Conservation (phyloP, 2,329 filamentous ascomycete genomes). For the Penicillium sumatraense region DNA sequence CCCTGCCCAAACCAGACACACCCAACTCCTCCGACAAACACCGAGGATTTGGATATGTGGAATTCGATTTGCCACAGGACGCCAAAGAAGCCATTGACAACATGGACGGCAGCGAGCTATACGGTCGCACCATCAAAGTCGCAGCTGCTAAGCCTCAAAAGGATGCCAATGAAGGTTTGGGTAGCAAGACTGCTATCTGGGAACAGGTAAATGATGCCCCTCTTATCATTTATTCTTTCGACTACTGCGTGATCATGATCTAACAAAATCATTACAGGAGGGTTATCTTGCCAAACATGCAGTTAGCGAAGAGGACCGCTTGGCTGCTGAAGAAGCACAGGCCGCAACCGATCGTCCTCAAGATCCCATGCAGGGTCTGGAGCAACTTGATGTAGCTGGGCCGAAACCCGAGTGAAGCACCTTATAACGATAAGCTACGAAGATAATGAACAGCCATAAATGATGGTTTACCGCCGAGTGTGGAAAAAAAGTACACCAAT, state of each 20-base stretch:
- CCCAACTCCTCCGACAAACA: conserved; percentile 79
- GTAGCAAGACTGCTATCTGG: conserved; percentile 94
- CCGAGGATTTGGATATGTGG: conserved; percentile 93
- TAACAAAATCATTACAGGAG: conserved; percentile 67
- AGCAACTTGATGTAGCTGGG: conserved; percentile 91
- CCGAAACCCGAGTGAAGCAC: conserved; percentile 72
- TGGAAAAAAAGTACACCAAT: conserved; percentile 27
- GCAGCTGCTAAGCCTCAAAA: conserved; percentile 91
- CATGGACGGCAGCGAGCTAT: conserved; percentile 97
- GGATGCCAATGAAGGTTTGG: conserved; percentile 81
- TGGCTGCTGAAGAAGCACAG: conserved; percentile 61
- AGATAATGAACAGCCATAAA: conserved; percentile 28
- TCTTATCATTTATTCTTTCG: not conserved
- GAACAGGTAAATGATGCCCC: conserved; percentile 74
- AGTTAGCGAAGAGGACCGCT: conserved; percentile 76
- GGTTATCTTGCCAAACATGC: conserved; percentile 90
- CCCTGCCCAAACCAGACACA: conserved; percentile 83
- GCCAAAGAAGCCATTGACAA: conserved; percentile 97
- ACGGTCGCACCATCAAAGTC: conserved; percentile 89
- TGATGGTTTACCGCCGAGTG: conserved; percentile 34
- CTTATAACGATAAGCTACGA: conserved; percentile 26
- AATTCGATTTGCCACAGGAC: conserved; percentile 84
- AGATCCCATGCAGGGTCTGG: conserved; percentile 95
- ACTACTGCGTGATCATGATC: conserved; percentile 12
- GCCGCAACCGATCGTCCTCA: conserved; percentile 61